Percentiles rank a stretch among this genome's conserved stretches.
phyloP scores from a whole-genome alignment of 345 rosid genomes.

The Citrus reticulata region DNA sequence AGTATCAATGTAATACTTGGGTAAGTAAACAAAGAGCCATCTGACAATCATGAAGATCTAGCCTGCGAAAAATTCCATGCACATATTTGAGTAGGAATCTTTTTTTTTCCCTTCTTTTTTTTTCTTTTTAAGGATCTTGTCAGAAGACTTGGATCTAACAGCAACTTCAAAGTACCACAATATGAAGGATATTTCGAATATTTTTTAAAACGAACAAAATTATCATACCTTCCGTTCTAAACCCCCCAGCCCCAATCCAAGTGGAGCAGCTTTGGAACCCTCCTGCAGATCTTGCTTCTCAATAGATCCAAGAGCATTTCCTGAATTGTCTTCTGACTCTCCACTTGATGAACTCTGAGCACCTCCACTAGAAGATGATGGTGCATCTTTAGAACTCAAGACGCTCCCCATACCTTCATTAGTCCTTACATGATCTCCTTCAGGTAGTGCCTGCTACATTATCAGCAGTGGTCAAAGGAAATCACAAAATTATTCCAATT shows the following conservation, averaged over 20 bases:
- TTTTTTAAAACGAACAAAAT: background rate
- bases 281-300: slow-evolving; percentile 34
- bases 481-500: background rate
- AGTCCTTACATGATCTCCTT: slow-evolving; percentile 19
- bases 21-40: background rate
- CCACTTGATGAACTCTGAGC: slow-evolving; percentile 24
- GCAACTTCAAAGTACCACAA: background rate
- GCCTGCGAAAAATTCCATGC: background rate
- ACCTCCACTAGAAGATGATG: slow-evolving; percentile 24
- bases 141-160: background rate
- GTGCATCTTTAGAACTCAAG: slow-evolving; percentile 34
- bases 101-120: no score
- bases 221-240: slow-evolving; percentile 75
- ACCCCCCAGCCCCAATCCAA: slow-evolving; percentile 84
- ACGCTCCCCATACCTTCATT: slow-evolving; percentile 24
- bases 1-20: background rate
- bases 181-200: background rate
- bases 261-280: slow-evolving; percentile 46
- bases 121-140: no score
- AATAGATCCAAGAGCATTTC: slow-evolving; percentile 32
- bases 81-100: background rate
- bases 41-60: background rate
- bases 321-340: slow-evolving; percentile 37
- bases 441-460: slow-evolving; percentile 29
- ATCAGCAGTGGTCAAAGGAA: slow-evolving; percentile 9